Conservation (phyloP, 202 grass and related monocot genomes). For the Alloteropsis angusta region DNA sequence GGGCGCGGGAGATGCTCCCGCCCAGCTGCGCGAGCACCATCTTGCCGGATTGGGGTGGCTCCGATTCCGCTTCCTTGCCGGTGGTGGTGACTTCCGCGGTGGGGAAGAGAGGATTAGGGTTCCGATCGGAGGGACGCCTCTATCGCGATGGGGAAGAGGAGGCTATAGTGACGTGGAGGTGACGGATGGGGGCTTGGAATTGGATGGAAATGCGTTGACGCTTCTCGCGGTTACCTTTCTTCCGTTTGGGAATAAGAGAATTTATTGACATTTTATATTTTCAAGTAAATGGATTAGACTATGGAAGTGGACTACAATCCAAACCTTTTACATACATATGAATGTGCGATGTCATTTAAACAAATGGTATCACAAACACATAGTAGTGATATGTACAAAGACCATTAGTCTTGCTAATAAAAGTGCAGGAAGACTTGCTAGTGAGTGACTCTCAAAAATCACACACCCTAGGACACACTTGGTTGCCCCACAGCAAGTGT, state of each 20-base stretch:
- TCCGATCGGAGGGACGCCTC: not conserved
- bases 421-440: too few relatives aligned
- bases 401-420: too few relatives aligned
- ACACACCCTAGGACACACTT: too few relatives aligned
- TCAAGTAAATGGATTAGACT: too few relatives aligned
- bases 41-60: conserved; percentile 4
- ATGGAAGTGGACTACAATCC: too few relatives aligned
- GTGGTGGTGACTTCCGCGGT: not conserved
- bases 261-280: too few relatives aligned
- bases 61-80: not conserved
- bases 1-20: conserved; percentile 92
- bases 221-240: not conserved
- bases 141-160: not conserved
- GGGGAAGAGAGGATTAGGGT: conserved; percentile 9
- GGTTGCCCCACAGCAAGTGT: too few relatives aligned
- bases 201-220: not conserved
- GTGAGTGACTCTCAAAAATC: too few relatives aligned
- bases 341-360: too few relatives aligned
- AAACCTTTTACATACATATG: too few relatives aligned
- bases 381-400: too few relatives aligned
- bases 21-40: conserved; percentile 97
- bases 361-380: too few relatives aligned
- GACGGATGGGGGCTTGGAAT: not conserved
- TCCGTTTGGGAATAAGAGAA: not conserved
- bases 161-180: not conserved